phyloP scores from a whole-genome alignment of 2,329 filamentous ascomycete genomes.

The Zymoseptoria ardabiliae region DNA sequence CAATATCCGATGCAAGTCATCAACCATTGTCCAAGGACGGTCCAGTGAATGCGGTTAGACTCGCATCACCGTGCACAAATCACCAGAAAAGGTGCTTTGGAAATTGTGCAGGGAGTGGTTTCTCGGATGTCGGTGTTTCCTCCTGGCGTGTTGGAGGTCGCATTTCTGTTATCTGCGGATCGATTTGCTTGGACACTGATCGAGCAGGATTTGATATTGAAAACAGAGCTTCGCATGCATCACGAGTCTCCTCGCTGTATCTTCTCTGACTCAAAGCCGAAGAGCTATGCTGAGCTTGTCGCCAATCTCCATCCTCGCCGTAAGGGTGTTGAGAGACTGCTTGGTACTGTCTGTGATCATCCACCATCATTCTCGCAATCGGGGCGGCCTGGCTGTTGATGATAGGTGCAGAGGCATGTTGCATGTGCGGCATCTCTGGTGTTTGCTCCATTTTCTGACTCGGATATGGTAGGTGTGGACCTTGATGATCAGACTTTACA shows the following conservation, averaged over 20 bases:
- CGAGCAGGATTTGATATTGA: conserved; percentile 14
- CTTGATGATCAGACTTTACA: not conserved
- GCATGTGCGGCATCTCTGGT: not conserved
- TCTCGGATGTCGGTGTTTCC: not conserved
- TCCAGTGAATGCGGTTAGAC: not conserved
- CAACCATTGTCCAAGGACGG: not conserved
- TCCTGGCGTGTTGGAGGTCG: not conserved
- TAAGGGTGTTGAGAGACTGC: not conserved
- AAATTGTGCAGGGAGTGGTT: conserved; percentile 6
- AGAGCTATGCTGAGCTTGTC: not conserved
- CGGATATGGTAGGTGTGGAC: not conserved
- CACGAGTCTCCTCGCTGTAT: conserved; percentile 18
- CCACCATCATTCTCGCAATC: not conserved
- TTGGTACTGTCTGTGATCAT: not conserved
- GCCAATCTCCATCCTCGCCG: conserved; percentile 3
- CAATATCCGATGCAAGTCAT: not conserved
- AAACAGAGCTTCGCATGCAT: conserved; percentile 16
- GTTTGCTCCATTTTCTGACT: not conserved
- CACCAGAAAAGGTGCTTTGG: conserved; percentile 20
- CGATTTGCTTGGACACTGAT: not conserved
- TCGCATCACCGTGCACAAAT: not conserved
- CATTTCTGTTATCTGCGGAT: not conserved
- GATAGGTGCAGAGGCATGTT: not conserved
- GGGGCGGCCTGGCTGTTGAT: not conserved
- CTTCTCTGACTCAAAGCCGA: conserved; percentile 6